Evolutionary conservation across 169 alveolate species (phyloP).

Genomic region (Plasmodium gonderi): DNA sequence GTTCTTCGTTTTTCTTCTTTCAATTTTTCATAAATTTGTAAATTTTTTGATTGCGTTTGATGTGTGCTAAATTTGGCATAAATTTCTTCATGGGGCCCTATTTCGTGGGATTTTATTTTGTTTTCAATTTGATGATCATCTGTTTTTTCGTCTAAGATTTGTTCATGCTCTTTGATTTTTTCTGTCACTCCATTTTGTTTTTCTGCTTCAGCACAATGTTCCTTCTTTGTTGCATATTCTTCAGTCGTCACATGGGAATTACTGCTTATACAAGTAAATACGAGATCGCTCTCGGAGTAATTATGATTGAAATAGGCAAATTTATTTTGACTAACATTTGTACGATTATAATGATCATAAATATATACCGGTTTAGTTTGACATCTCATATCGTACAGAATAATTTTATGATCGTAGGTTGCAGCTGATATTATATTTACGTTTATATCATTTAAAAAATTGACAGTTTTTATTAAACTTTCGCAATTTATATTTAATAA

Average conservation of each 20-base stretch:
- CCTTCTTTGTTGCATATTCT: background rate
- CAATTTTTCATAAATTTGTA: background rate
- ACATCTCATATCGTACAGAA: conserved; percentile 79
- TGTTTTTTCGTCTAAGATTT: background rate
- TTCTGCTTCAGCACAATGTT: background rate
- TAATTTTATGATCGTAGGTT: conserved; percentile 77
- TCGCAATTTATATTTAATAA: conserved; percentile 78
- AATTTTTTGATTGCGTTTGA: background rate
- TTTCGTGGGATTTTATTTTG: background rate
- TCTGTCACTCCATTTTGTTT: background rate
- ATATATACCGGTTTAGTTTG: conserved; percentile 83
- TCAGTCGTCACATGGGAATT: conserved; percentile 18
- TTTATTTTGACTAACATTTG: conserved; percentile 50
- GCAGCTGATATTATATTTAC: conserved; percentile 78
- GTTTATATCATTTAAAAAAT: conserved; percentile 76
- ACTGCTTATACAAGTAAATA: conserved; percentile 46
- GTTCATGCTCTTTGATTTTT: background rate
- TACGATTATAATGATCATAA: conserved; percentile 76
- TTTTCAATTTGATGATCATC: background rate
- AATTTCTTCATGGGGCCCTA: background rate
- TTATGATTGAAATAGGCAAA: conserved; percentile 43
- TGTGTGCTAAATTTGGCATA: background rate
- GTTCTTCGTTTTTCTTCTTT: background rate
- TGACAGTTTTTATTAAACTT: conserved; percentile 77
- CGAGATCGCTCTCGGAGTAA: conserved; percentile 58